These are phyloP conservation scores for Cystobasidium sp. DNA, from an alignment of 1,284 basidiomycete genomes.

Conservation along the genomic window DNA sequence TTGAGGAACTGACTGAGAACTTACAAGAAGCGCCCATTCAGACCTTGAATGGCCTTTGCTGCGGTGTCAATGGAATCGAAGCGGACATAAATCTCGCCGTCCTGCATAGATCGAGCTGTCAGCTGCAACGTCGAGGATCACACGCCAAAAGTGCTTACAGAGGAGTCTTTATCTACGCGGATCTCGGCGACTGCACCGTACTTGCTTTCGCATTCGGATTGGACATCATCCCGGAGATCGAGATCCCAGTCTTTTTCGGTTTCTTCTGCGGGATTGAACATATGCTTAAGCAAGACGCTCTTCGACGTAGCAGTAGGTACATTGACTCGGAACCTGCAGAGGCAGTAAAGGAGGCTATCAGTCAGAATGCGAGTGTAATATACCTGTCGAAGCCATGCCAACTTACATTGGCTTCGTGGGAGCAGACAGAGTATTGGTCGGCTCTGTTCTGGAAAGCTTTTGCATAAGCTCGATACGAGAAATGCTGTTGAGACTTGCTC, in stretches of 20 bases:
- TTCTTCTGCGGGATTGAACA: slow-evolving; percentile 97
- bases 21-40: slow-evolving; percentile 73
- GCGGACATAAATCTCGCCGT: slow-evolving; percentile 98
- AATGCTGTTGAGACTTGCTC: slow-evolving; percentile 85
- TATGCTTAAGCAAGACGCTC: slow-evolving; percentile 75
- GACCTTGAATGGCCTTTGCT: slow-evolving; percentile 79
- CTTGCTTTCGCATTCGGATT: slow-evolving; percentile 85
- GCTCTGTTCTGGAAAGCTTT: slow-evolving; percentile 82
- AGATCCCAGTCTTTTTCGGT: slow-evolving; percentile 95
- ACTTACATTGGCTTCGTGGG: slow-evolving; percentile 49
- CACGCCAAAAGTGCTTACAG: slow-evolving; percentile 63
- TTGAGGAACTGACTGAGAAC: background rate
- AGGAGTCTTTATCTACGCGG: slow-evolving; percentile 90
- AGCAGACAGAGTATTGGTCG: slow-evolving; percentile 60
- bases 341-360: slow-evolving; percentile 44
- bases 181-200: slow-evolving; percentile 86
- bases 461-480: slow-evolving; percentile 98
- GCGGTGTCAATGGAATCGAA: slow-evolving; percentile 80
- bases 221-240: slow-evolving; percentile 94
- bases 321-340: slow-evolving; percentile 57
- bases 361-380: background rate
- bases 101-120: background rate
- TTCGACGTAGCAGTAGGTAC: slow-evolving; percentile 54
- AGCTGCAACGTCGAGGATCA: background rate
- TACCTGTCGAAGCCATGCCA: background rate